phyloP scores from a whole-genome alignment of 2,329 filamentous ascomycete species.

The Colletotrichum musicola region DNA sequence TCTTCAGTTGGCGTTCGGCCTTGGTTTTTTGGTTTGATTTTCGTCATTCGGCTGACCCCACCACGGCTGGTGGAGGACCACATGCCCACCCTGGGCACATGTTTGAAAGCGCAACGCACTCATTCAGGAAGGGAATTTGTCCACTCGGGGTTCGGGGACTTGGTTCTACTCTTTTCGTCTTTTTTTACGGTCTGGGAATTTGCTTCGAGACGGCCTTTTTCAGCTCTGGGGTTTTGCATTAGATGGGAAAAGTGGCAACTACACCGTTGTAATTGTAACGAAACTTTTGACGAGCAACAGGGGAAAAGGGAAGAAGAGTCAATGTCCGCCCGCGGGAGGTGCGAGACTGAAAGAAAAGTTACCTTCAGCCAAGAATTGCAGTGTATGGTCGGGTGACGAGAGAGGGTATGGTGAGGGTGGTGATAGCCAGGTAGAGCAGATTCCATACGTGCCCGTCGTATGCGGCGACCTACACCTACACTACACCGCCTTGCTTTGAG shows the following conservation, averaged over 20 bases:
- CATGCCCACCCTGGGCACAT: conserved; percentile 21
- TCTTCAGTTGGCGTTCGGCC: conserved; percentile 22
- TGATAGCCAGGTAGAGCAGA: not conserved
- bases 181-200: conserved; percentile 11
- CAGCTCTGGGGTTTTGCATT: conserved; percentile 26
- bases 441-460: not conserved
- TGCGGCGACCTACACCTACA: no score
- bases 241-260: conserved; percentile 40
- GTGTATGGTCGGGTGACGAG: not conserved
- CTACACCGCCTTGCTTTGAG: no score
- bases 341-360: conserved; percentile 13
- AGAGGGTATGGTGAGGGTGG: not conserved
- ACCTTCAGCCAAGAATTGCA: not conserved
- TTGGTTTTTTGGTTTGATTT: conserved; percentile 15
- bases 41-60: conserved; percentile 2
- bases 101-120: conserved; percentile 25
- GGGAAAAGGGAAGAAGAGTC: conserved; percentile 2
- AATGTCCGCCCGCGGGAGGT: conserved; percentile 4
- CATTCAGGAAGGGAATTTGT: conserved; percentile 23
- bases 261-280: conserved; percentile 40
- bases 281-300: conserved; percentile 35
- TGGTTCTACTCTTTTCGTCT: not conserved
- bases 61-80: conserved; percentile 11
- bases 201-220: conserved; percentile 25
- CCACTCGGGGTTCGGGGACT: conserved; percentile 20